Evolutionary conservation across 768 basidiomycete species (phyloP), one percentile per base, ranked within the genome.

Genomic region (Pleurotus tuoliensis): DNA sequence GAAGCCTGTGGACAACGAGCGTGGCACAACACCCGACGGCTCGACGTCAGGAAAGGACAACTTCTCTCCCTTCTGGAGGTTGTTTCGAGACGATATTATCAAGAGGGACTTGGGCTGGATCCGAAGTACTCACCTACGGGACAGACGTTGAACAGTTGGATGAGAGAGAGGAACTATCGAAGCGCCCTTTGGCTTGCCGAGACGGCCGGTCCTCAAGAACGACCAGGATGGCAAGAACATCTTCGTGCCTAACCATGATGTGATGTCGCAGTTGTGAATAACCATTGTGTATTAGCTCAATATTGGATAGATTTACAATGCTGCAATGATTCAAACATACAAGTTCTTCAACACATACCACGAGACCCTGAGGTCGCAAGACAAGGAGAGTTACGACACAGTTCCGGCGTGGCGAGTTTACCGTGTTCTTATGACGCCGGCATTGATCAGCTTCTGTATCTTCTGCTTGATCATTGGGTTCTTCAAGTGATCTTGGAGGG

Each of bases 401-500:
- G 7, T 47, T 8, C 3, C 46, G 16, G 6, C 5, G 50, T 48
- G 50, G 37, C 18, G 18, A 37, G 37, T 49, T 83, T 73, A 90
- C 64, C 90, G 79, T 27, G 94, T 94, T 74, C 81, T 85, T 76
- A 98, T 95, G 66, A 98, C 91, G 56, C 95, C 96, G 25, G 94
- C 94, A 56, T 92, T 90, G 65, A 96, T 77, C 47, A 98, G 78
- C 73, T 95, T 95, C 76, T 85, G 80, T 60, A 97, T 91, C 78
- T 95, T 96, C 56, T 77, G 70, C 41, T 82, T 81, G 30, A 95
- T 86, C 34, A 78, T 70, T 6, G 92, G 88, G 66, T 95, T 97
- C 83, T 94, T 93, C 88, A 98, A 89, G 73, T 99, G 96, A 63
- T 97, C 93, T 69, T 92, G 89, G 57, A 99, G 76, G 20, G 95